phyloP scores from a whole-genome alignment of 345 rosid genomes.

The Gossypium longicalyx region DNA sequence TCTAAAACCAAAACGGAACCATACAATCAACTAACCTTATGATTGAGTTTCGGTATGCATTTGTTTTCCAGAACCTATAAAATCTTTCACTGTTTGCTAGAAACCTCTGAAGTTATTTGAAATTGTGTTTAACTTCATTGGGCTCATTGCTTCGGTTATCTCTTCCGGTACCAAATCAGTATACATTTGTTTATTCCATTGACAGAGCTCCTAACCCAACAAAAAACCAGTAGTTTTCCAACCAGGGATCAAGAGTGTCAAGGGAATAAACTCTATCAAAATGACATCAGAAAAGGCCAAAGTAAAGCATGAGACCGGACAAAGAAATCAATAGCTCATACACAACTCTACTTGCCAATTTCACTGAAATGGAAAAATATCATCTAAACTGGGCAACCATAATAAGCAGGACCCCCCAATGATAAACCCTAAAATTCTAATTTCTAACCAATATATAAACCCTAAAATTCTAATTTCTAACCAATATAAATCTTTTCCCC shows the following conservation, averaged over 20 bases:
- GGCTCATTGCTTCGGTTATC: not conserved
- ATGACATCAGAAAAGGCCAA: not conserved
- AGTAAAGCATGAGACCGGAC: not conserved
- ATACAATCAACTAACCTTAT: not conserved
- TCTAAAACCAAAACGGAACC: not conserved
- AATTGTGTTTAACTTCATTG: not conserved
- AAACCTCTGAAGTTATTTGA: not conserved
- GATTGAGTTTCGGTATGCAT: not conserved
- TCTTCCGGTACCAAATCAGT: not conserved
- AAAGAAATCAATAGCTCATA: not conserved
- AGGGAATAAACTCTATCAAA: not conserved
- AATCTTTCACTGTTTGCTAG: not conserved
- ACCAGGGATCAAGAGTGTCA: not conserved
- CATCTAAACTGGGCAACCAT: not conserved
- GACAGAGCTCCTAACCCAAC: not conserved
- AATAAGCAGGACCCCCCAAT: not conserved
- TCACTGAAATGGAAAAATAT: not conserved
- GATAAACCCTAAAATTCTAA: not conserved
- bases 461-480: not conserved
- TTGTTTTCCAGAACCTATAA: not conserved
- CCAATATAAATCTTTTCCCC: too few relatives aligned
- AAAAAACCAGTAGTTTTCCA: not conserved
- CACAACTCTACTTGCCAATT: not conserved
- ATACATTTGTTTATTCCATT: not conserved
- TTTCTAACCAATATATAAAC: not conserved